These are phyloP conservation scores for Pichia inconspicua DNA, from an alignment of 1,139 yeast genomes.

Conservation along the genomic window DNA sequence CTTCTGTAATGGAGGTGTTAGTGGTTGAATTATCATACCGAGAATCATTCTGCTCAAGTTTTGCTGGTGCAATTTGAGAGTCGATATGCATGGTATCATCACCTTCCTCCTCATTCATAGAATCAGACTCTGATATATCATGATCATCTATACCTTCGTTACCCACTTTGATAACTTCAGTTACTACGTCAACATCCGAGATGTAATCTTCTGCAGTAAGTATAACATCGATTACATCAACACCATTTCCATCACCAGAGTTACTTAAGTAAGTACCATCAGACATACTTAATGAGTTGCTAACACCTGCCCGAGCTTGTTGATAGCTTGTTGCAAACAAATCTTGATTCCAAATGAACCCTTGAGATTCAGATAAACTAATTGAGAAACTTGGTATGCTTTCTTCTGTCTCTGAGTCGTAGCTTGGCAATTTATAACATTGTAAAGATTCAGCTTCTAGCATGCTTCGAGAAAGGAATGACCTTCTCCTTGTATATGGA, in stretches of 20 bases:
- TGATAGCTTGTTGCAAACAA: slow-evolving; percentile 62
- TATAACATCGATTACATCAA: slow-evolving; percentile 41
- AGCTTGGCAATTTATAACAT: slow-evolving; percentile 40
- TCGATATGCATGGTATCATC: neutral
- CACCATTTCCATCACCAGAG: slow-evolving; percentile 26
- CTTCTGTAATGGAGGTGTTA: neutral
- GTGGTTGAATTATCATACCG: neutral
- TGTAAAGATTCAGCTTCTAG: slow-evolving; percentile 51
- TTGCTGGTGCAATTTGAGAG: neutral
- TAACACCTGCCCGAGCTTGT: slow-evolving; percentile 39
- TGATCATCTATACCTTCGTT: slow-evolving; percentile 12
- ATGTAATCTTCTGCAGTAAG: slow-evolving; percentile 12
- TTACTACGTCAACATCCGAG: slow-evolving; percentile 12
- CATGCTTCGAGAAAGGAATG: slow-evolving; percentile 57
- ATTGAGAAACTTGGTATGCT: slow-evolving; percentile 29
- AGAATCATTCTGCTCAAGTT: neutral
- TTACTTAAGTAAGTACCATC: slow-evolving; percentile 11
- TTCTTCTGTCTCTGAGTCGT: slow-evolving; percentile 22
- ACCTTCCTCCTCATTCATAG: slow-evolving; percentile 2
- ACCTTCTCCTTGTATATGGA: slow-evolving; percentile 51
- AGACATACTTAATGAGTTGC: slow-evolving; percentile 15
- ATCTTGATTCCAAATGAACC: slow-evolving; percentile 69
- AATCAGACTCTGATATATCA: slow-evolving; percentile 13
- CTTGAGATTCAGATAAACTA: slow-evolving; percentile 59
- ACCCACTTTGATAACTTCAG: slow-evolving; percentile 7